These are phyloP conservation scores for Trichoderma gracile DNA, from an alignment of 2,329 filamentous ascomycete species.

Conservation along the genomic window DNA sequence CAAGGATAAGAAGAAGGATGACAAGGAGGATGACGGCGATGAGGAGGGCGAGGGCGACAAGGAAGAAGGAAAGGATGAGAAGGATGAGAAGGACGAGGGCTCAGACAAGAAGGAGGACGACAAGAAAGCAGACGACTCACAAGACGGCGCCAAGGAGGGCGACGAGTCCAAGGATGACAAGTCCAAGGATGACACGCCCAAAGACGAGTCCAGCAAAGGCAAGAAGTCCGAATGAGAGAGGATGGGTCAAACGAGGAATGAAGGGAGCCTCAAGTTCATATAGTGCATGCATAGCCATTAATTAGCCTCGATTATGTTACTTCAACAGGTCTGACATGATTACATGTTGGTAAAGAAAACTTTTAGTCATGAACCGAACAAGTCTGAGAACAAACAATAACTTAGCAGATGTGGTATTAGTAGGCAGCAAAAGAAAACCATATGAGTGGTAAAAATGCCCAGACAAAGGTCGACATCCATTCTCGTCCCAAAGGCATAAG, in stretches of 20 bases:
- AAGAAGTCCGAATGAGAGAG: constrained; percentile 24
- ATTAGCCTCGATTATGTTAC: background rate
- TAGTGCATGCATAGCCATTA: background rate
- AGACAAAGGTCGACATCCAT: background rate
- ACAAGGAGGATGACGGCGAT: constrained; percentile 27
- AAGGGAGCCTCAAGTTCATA: background rate
- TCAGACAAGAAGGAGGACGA: constrained; percentile 27
- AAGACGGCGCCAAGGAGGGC: background rate
- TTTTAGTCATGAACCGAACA: background rate
- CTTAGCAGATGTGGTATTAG: constrained; percentile 7
- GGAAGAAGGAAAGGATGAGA: constrained; percentile 29
- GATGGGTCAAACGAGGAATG: constrained; percentile 26
- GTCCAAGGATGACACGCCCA: background rate
- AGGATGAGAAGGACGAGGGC: background rate
- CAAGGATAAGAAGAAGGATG: constrained; percentile 29
- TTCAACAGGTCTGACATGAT: no score
- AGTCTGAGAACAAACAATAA: background rate
- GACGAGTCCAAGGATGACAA: background rate
- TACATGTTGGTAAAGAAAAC: background rate
- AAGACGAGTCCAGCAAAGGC: background rate
- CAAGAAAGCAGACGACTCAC: background rate
- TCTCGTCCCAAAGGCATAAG: background rate
- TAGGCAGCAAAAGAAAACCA: no score
- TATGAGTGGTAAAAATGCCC: constrained; percentile 7
- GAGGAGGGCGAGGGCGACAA: constrained; percentile 4